Conservation (phyloP, 129 eudicot genomes). For the carrot (Daucus carota) region DH1_v3.0 NC_030382.2:42470001-42470500, state of each 20-base stretch:
- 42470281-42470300: background rate
- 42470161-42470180: background rate
- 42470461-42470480: too few species aligned
- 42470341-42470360: background rate
- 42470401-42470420: too few species aligned
- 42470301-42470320: background rate
- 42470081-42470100: background rate
- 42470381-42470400: too few species aligned
- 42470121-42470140: background rate
- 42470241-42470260: conserved; percentile 3
- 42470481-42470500: too few species aligned
- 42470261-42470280: background rate
- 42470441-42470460: too few species aligned
- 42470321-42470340: background rate
- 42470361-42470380: background rate
- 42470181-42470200: background rate
- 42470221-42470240: conserved; percentile 7
- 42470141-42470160: background rate
- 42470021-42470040: background rate
- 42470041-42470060: background rate
- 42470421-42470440: too few species aligned
- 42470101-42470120: background rate
- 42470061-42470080: background rate
- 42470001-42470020: background rate
- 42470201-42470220: conserved; percentile 1